phyloP scores from a whole-genome alignment of 202 grass and related monocot genomes.

The Carex arenaria region DNA sequence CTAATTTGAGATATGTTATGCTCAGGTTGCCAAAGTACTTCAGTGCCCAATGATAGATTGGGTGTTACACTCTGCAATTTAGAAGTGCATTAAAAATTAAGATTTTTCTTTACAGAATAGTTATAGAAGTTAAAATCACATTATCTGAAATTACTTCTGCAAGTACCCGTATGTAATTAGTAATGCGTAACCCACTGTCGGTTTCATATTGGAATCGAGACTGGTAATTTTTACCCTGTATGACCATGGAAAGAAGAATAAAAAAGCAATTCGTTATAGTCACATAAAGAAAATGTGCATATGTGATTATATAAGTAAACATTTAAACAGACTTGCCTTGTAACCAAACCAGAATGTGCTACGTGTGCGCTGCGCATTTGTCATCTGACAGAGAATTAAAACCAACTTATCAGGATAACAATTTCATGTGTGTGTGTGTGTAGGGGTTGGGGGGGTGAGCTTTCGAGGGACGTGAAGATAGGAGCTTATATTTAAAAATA shows the following conservation, averaged over 20 bases:
- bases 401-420: slow-evolving; percentile 6
- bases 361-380: slow-evolving; percentile 51
- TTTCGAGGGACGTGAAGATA: not conserved
- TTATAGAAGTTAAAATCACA: not conserved
- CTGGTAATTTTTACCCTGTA: slow-evolving; percentile 1
- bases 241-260: not conserved
- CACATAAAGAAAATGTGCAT: not conserved
- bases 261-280: not conserved
- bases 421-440: too few species aligned
- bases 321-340: slow-evolving; percentile 41
- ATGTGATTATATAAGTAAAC: not conserved
- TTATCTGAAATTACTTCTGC: not conserved
- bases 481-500: not conserved
- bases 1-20: slow-evolving; percentile 62
- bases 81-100: not conserved
- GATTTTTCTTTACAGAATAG: not conserved
- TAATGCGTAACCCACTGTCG: not conserved
- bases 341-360: slow-evolving; percentile 63
- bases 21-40: slow-evolving; percentile 61
- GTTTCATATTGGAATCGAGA: not conserved
- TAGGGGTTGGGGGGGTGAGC: too few species aligned
- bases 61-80: slow-evolving; percentile 70
- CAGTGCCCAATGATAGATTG: slow-evolving; percentile 71
- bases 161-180: slow-evolving; percentile 13
- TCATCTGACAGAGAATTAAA: slow-evolving; percentile 45